Evolutionary conservation across 2,329 filamentous ascomycete species (phyloP).

Genomic region (Pseudogymnoascus sp.): DNA sequence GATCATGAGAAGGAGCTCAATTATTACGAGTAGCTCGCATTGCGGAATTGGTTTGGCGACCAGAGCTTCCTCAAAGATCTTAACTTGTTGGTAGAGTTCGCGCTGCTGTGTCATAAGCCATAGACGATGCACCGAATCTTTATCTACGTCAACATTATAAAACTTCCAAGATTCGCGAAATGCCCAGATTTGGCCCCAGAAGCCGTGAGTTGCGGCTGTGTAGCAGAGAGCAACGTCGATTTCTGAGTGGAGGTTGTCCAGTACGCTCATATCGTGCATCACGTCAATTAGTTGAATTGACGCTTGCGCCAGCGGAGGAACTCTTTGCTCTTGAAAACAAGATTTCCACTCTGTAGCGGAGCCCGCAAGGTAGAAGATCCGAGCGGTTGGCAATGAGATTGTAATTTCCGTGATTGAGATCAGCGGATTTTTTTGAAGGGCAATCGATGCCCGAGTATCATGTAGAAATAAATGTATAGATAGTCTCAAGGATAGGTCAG

Average conservation of each 20-base stretch:
- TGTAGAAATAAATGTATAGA: conserved; percentile 7
- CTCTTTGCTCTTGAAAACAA: not conserved
- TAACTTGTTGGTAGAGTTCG: conserved; percentile 12
- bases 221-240: conserved; percentile 13
- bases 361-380: not conserved
- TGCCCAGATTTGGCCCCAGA: conserved; percentile 17
- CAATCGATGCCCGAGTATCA: conserved; percentile 6
- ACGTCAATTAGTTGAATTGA: not conserved
- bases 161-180: conserved; percentile 13
- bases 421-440: not conserved
- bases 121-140: conserved; percentile 13
- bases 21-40: conserved; percentile 3
- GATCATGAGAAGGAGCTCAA: conserved; percentile 17
- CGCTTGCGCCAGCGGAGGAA: not conserved
- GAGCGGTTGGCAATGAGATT: not conserved
- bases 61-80: not conserved
- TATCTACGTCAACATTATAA: not conserved
- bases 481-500: not conserved
- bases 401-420: not conserved
- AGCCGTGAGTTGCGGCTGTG: conserved; percentile 11
- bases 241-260: not conserved
- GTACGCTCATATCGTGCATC: not conserved
- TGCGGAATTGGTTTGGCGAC: not conserved
- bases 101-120: conserved; percentile 15
- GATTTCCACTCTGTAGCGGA: not conserved